Evolutionary conservation across 805 yeast genomes (phyloP).

Genomic region (Candida ortonii): DNA sequence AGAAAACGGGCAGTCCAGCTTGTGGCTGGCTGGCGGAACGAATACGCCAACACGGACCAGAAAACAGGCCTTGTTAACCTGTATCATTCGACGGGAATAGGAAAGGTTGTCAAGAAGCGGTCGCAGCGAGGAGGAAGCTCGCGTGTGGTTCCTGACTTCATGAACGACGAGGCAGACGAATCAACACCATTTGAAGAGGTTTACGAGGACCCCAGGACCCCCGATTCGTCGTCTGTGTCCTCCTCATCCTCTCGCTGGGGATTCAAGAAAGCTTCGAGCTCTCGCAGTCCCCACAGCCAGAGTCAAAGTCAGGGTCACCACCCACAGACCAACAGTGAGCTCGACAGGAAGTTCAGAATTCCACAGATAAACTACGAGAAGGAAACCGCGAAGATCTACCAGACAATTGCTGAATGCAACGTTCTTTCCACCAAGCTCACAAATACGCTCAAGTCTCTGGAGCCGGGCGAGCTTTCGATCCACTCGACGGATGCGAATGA

Average conservation of each 20-base stretch:
- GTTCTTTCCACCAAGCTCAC: slow-evolving; percentile 67
- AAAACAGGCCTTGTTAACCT: slow-evolving; percentile 48
- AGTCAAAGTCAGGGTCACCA: neutral
- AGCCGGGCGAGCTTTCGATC: slow-evolving; percentile 51
- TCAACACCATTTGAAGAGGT: slow-evolving; percentile 35
- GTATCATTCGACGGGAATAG: slow-evolving; percentile 42
- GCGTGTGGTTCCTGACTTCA: slow-evolving; percentile 41
- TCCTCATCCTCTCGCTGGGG: slow-evolving; percentile 6
- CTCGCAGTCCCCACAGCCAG: slow-evolving; percentile 3
- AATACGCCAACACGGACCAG: slow-evolving; percentile 47
- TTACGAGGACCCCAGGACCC: slow-evolving; percentile 24
- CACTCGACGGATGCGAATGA: slow-evolving; percentile 61
- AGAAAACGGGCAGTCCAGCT: slow-evolving; percentile 46
- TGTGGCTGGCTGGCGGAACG: slow-evolving; percentile 66
- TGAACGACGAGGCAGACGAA: slow-evolving; percentile 52
- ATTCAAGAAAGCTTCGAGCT: no score
- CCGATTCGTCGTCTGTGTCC: slow-evolving; percentile 16
- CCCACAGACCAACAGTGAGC: slow-evolving; percentile 32
- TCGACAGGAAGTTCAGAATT: slow-evolving; percentile 52
- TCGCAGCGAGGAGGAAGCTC: slow-evolving; percentile 6
- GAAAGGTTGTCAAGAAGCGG: slow-evolving; percentile 8
- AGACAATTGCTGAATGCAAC: slow-evolving; percentile 70
- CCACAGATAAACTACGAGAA: slow-evolving; percentile 66
- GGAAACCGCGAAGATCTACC: slow-evolving; percentile 70
- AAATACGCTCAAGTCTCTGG: slow-evolving; percentile 50